phyloP scores from a whole-genome alignment of 2,329 filamentous ascomycete species.

The Arthrinium puccinioides region DNA sequence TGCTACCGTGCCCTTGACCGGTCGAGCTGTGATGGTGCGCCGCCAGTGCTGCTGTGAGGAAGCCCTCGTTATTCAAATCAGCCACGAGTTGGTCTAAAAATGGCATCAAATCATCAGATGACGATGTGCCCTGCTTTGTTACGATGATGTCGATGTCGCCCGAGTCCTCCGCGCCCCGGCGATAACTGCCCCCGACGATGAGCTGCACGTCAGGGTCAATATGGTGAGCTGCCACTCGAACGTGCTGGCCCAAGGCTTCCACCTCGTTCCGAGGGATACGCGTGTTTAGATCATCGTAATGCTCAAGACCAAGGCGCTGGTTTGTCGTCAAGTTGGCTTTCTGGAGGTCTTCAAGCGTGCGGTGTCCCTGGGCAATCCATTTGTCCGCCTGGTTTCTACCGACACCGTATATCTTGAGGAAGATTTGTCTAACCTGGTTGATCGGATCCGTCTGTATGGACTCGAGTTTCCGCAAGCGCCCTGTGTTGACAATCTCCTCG shows the following conservation, averaged over 20 bases:
- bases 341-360: conserved; percentile 64
- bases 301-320: conserved; percentile 71
- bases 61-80: conserved; percentile 49
- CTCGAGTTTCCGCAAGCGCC: conserved; percentile 64
- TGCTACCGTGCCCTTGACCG: conserved; percentile 51
- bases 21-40: conserved; percentile 33
- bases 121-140: conserved; percentile 54
- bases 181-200: conserved; percentile 77
- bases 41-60: conserved; percentile 66
- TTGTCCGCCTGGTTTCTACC: conserved; percentile 62
- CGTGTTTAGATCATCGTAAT: conserved; percentile 70
- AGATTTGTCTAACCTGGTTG: conserved; percentile 59
- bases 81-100: conserved; percentile 59
- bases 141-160: conserved; percentile 84
- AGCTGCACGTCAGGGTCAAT: conserved; percentile 61
- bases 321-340: conserved; percentile 58
- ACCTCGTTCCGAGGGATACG: conserved; percentile 77
- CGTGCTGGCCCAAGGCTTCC: conserved; percentile 56
- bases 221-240: conserved; percentile 48
- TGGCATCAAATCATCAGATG: conserved; percentile 48
- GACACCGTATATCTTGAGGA: conserved; percentile 74
- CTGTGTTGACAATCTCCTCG: conserved; percentile 76
- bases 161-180: conserved; percentile 66
- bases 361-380: conserved; percentile 71
- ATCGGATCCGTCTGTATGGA: conserved; percentile 59